Conservation (phyloP, 345 rosid genomes). For the Eucalyptus microcorys region DNA sequence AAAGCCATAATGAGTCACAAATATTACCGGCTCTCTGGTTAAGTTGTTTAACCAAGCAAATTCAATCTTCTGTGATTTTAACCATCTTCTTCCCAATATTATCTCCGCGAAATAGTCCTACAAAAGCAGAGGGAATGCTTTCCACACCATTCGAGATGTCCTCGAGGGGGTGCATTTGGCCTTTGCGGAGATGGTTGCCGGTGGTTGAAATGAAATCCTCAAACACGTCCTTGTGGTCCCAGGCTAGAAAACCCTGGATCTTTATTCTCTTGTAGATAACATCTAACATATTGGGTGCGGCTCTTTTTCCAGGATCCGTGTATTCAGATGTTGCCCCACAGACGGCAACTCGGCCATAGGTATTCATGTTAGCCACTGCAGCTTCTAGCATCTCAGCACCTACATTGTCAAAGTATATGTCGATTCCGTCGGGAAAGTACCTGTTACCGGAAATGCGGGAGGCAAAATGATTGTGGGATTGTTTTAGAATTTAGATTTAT, state of each 20-base stretch:
- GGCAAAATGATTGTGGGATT: not conserved
- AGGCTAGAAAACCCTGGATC: slow-evolving; percentile 33
- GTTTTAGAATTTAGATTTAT: not conserved
- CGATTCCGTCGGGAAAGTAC: slow-evolving; percentile 44
- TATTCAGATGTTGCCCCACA: slow-evolving; percentile 45
- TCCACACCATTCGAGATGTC: slow-evolving; percentile 37
- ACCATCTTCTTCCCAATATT: slow-evolving; percentile 1
- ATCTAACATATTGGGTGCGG: slow-evolving; percentile 28
- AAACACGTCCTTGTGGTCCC: slow-evolving; percentile 8
- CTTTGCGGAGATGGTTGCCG: slow-evolving; percentile 10
- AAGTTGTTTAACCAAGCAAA: not conserved
- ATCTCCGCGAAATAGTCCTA: slow-evolving; percentile 19
- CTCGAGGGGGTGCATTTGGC: slow-evolving; percentile 12
- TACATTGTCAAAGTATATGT: slow-evolving; percentile 54
- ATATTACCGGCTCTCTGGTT: not conserved
- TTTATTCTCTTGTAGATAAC: slow-evolving; percentile 35
- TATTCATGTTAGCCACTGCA: slow-evolving; percentile 36
- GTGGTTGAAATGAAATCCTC: slow-evolving; percentile 26
- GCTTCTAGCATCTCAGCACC: slow-evolving; percentile 48
- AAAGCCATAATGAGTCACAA: not conserved
- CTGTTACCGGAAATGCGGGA: not conserved
- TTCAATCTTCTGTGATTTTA: not conserved
- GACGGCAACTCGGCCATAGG: slow-evolving; percentile 30
- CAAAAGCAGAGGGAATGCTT: slow-evolving; percentile 34
- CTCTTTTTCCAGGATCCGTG: slow-evolving; percentile 4